Conservation (phyloP, 1,139 yeast species). For the Entelexis paramagnoliae region DNA sequence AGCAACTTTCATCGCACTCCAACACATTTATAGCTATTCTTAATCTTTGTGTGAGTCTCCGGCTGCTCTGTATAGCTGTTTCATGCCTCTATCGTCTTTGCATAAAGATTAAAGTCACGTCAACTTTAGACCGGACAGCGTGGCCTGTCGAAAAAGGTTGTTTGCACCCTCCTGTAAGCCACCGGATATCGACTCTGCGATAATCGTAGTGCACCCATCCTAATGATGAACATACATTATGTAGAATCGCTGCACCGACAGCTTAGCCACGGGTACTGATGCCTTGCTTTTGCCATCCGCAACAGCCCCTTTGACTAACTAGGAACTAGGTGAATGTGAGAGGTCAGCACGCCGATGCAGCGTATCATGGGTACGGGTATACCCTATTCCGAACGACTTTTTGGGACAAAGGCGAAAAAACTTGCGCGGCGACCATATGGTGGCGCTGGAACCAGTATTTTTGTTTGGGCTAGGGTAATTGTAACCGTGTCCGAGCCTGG, state of each 20-base stretch:
- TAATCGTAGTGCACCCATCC: too few relatives aligned
- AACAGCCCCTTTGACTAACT: not conserved
- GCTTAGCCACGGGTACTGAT: not conserved
- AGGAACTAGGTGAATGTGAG: not conserved
- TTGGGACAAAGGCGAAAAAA: not conserved
- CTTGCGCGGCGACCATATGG: not conserved
- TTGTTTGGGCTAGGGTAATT: not conserved
- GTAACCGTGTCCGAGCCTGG: not conserved
- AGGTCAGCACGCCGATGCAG: constrained; percentile 1
- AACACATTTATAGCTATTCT: not conserved
- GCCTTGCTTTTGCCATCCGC: not conserved
- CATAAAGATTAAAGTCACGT: constrained; percentile 4
- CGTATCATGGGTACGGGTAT: not conserved
- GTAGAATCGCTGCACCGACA: not conserved
- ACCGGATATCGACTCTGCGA: not conserved
- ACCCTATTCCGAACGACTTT: constrained; percentile 1
- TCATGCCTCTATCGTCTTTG: not conserved
- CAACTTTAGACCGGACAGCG: not conserved
- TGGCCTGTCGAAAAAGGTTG: not conserved
- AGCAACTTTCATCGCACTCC: not conserved
- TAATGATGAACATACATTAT: not conserved
- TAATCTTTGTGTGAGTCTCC: not conserved
- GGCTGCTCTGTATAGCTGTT: not conserved
- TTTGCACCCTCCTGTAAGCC: not conserved
- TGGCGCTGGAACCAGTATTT: not conserved